Evolutionary conservation across 306 rosid genomes (phyloP).

Genomic region (Rubus parviflorus): DNA sequence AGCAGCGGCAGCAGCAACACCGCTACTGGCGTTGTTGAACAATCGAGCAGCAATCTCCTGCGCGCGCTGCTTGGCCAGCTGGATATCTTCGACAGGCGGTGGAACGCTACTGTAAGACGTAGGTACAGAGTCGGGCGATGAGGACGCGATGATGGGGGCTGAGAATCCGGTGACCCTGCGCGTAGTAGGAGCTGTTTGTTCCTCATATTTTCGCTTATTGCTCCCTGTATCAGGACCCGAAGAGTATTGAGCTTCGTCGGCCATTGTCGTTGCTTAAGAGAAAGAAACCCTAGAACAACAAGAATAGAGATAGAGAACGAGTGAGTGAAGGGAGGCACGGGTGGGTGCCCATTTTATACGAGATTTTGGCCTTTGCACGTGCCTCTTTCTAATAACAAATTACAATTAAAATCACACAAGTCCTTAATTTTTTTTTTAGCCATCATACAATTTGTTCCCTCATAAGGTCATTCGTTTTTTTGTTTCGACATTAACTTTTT

Average conservation of each 20-base stretch:
- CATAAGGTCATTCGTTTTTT: too few species aligned
- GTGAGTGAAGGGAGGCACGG: constrained; percentile 19
- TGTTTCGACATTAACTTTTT: too few species aligned
- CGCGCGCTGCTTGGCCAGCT: constrained; percentile 87
- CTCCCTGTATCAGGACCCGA: constrained; percentile 46
- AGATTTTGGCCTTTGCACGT: neutral
- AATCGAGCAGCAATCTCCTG: constrained; percentile 96
- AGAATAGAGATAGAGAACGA: constrained; percentile 2
- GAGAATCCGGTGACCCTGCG: constrained; percentile 73
- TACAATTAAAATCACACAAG: too few species aligned
- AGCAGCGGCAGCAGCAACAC: constrained; percentile 30
- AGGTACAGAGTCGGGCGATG: constrained; percentile 50
- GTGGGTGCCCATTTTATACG: constrained; percentile 12
- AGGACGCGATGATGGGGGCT: constrained; percentile 45
- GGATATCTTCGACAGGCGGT: constrained; percentile 65
- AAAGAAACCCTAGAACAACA: constrained; percentile 49
- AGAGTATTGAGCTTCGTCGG: constrained; percentile 74
- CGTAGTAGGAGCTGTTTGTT: constrained; percentile 41
- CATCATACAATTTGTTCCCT: too few species aligned
- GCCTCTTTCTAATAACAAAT: neutral
- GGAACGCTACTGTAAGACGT: constrained; percentile 63
- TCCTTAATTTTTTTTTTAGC: too few species aligned
- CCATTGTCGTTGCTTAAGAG: constrained; percentile 36
- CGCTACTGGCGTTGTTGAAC: constrained; percentile 37
- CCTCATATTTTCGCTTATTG: constrained; percentile 86